Percentiles rank a stretch among this genome's conserved stretches.
Conservation (phyloP, 2,329 filamentous ascomycete species). For the Chaetomium sp. region DNA sequence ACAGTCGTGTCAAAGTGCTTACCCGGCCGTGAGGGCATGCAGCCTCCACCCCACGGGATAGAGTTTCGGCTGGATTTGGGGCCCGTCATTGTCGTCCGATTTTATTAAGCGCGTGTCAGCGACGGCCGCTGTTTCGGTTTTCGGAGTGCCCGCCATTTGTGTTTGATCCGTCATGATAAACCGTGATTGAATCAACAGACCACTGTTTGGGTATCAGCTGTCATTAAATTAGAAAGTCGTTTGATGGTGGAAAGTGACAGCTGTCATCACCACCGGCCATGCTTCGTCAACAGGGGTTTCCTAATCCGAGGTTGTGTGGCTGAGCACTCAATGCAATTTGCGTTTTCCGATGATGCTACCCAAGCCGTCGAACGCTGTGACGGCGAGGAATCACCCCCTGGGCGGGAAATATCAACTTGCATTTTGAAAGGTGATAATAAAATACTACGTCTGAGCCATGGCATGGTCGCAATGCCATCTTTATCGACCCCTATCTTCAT, state of each 20-base stretch:
- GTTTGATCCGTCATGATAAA: too few species aligned
- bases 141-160: neutral
- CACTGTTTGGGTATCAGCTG: neutral
- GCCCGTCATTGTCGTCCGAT: neutral
- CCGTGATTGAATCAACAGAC: too few species aligned
- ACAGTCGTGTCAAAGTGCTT: neutral
- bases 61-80: slow-evolving; percentile 2
- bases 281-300: neutral
- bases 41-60: slow-evolving; percentile 24
- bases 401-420: too few species aligned
- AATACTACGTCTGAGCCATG: too few species aligned
- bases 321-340: neutral
- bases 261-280: neutral
- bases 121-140: neutral
- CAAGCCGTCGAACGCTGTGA: too few species aligned
- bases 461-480: too few species aligned
- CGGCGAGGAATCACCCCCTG: too few species aligned
- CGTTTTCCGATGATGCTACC: neutral
- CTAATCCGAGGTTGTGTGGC: neutral
- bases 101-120: too few species aligned
- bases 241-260: too few species aligned
- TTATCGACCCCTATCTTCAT: neutral
- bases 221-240: too few species aligned
- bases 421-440: too few species aligned
- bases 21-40: slow-evolving; percentile 23